Base-by-base conservation (phyloP, 2,329 filamentous ascomycete genomes). In the Aspergillus jensenii region DNA sequence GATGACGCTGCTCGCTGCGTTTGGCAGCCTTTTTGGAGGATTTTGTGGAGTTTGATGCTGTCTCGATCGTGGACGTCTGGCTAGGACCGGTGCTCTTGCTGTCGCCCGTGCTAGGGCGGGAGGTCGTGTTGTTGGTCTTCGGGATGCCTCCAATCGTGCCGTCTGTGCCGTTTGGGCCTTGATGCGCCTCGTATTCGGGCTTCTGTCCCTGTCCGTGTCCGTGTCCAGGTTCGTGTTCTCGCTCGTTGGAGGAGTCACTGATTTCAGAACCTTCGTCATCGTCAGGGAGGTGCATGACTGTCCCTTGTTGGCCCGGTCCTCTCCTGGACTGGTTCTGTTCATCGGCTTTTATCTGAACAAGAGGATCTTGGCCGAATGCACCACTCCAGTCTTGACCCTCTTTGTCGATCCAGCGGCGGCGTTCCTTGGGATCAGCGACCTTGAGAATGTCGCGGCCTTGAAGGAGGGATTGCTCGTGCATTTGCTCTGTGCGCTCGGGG, bases 301-400 rank as follows among this genome's bases (percentile, higher is more conserved):
- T 35, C 33, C 27, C 31, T 27, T 47, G 15, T 37, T 53, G 51
- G 6, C 6, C 51, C 15, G 51, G 31, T 9, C 39, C 19, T 12
- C 9, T 39, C 11, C n/a, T 46, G 21, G 11, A 19, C 15, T 49
- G 21, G 35, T 37, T 27, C 23, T 67, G 61, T 11, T 67, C 79
- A 70, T 63, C 79, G 69, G 44, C 49, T 45, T 56, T 35, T n/a
- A 85, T 78, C 66, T 84, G 85, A 1, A 80, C 76, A 65, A 78
- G 82, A 67, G 91, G 91, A 62, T 96, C 90, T 58, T 90, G 76
- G 0, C 91, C 91, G 71, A 96, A 96, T 0, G 91, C 90, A 4
- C 89, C 90, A 39, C 84, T 90, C 92, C 92, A 96, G 74, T 96
- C 91, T 2, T 87, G 88, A 2, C 91, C 93, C 59, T 90, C 85